Evolutionary conservation across 108 stramenopile species (phyloP).

Genomic region (Epipyxis sp.): DNA sequence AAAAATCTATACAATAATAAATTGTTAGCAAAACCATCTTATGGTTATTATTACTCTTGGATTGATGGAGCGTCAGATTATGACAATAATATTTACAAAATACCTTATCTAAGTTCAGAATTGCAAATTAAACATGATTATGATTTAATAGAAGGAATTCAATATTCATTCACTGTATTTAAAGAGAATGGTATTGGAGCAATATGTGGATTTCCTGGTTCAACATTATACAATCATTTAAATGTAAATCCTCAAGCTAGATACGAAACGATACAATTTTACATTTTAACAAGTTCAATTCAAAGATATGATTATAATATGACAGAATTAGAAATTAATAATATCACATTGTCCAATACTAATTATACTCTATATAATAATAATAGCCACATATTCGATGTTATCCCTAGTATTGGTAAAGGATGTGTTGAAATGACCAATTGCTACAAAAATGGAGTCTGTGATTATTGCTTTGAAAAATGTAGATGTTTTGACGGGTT

Average conservation of each 20-base stretch:
- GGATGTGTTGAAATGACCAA: background rate
- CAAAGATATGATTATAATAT: background rate
- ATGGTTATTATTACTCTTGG: background rate
- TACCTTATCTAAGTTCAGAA: background rate
- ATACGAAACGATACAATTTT: background rate
- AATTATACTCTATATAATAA: background rate
- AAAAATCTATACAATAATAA: too few species aligned
- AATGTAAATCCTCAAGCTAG: background rate
- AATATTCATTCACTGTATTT: background rate
- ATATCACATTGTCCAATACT: background rate
- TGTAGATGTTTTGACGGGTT: slow-evolving; percentile 42
- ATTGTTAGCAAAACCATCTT: background rate
- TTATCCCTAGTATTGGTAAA: background rate
- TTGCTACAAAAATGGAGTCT: slow-evolving; percentile 33
- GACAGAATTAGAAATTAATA: background rate
- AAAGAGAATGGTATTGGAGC: slow-evolving; percentile 18
- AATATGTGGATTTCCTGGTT: background rate
- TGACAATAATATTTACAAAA: background rate
- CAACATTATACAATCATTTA: background rate
- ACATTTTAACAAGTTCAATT: background rate
- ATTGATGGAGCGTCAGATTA: background rate
- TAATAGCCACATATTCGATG: background rate
- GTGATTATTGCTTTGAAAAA: slow-evolving; percentile 41
- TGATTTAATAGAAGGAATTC: background rate
- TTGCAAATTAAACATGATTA: background rate